phyloP scores from a whole-genome alignment of 2,329 filamentous ascomycete genomes.

The Ophiostoma sp. region DNA sequence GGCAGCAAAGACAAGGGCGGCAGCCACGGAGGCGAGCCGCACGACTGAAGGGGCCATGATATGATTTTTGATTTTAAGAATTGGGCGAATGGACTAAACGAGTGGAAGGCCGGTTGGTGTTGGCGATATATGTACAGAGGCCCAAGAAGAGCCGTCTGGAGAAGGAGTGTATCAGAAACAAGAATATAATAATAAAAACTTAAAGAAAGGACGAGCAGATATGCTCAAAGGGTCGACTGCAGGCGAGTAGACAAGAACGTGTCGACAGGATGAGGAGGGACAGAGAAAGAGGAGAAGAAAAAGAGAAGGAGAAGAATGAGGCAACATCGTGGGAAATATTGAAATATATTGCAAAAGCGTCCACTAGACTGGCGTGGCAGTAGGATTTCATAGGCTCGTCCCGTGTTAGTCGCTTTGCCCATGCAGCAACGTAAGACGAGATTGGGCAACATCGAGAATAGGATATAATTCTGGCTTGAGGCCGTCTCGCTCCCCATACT shows the following conservation, averaged over 20 bases:
- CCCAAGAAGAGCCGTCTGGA: background rate
- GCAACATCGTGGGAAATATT: slow-evolving; percentile 6
- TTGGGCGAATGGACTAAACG: slow-evolving; percentile 1
- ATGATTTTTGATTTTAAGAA: background rate
- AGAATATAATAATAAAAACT: background rate
- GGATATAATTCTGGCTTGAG: background rate
- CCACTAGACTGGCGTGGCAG: background rate
- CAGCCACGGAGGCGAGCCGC: slow-evolving; percentile 31
- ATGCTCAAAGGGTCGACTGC: slow-evolving; percentile 19
- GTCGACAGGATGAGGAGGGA: slow-evolving; percentile 7
- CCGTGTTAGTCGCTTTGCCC: background rate
- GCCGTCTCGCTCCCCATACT: background rate
- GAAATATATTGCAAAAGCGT: background rate
- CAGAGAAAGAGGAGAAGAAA: slow-evolving; percentile 8
- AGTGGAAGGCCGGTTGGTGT: background rate
- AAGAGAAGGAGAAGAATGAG: slow-evolving; percentile 6
- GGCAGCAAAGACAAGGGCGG: slow-evolving; percentile 26
- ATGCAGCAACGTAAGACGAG: background rate
- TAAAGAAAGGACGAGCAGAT: slow-evolving; percentile 26
- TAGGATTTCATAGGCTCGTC: background rate
- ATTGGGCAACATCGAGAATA: background rate
- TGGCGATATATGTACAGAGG: background rate
- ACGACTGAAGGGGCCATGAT: slow-evolving; percentile 19
- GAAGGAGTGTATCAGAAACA: background rate
- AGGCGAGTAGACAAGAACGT: background rate